Evolutionary conservation across 208 protist species (phyloP), one percentile per base, ranked within the genome.

Genomic region (Trypanosoma rangeli): DNA sequence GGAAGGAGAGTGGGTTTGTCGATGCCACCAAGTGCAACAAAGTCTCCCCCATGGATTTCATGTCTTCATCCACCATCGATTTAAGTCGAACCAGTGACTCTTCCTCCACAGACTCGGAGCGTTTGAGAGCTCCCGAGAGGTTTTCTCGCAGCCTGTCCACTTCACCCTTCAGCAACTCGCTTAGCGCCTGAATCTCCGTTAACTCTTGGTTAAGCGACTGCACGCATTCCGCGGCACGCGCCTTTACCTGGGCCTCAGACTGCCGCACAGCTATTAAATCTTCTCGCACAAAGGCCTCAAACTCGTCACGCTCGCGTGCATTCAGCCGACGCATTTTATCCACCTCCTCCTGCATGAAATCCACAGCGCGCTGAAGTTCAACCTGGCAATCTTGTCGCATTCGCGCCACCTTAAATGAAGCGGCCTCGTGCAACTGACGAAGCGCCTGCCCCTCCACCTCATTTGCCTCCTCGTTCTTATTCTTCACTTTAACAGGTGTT

Each of bases 131-230:
- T 31, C 84, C 75, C n/a, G 72, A 70, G 9, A 95, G 71, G n/a
- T 65, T 64, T 48, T 85, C 80, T 20, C 85, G 79, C 54, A 95
- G 62, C 57, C 80, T 83, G 28, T 92, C 86, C 7, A 84, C 75
- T 65, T 92, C 90, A 12, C 39, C 56, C 42, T 89, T 89, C 13
- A 95, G 71, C 26, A 87, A 44, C 12, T 79, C 84, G 16, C 90
- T 87, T 8, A 95, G 74, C 13, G 76, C 82, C 65, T 95, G 90
- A 68, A 93, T 78, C 33, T 93, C 85, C 39, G 86, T 84, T 22
- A 95, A 73, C 70, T 95, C 90, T 24, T 70, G 54, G 70, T 95
- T 95, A 18, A 95, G 61, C 16, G 70, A 69, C 68, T 86, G 80
- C 57, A 95, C 84, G 62, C 83, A 85, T n/a, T 84, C 77, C 3